These are phyloP conservation scores for Penicillium verhagenii DNA, from an alignment of 495 filamentous ascomycete genomes.

Conservation along the genomic window DNA sequence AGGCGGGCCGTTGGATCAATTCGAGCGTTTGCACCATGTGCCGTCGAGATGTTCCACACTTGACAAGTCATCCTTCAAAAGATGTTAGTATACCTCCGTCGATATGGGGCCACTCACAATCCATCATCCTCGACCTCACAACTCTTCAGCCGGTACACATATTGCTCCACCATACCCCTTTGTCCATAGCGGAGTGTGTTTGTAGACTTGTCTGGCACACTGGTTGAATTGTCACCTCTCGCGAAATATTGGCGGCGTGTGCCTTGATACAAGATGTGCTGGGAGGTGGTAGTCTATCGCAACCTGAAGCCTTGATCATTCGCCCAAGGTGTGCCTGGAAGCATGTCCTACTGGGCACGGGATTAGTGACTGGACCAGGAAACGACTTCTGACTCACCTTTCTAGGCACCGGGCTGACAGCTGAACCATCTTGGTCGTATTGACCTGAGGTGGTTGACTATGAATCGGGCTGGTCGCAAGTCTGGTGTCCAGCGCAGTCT, in stretches of 20 bases:
- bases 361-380: not conserved
- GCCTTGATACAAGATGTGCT: not conserved
- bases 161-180: not conserved
- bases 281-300: not conserved
- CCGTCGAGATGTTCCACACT: not conserved
- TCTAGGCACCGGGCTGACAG: not conserved
- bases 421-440: not conserved
- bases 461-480: not conserved
- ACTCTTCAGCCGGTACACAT: not conserved
- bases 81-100: not conserved
- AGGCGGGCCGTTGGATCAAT: not conserved
- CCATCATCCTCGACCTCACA: not conserved
- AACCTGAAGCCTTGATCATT: not conserved
- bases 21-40: not conserved
- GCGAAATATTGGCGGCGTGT: not conserved
- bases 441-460: not conserved
- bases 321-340: not conserved
- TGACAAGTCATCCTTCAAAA: not conserved
- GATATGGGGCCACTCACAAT: not conserved
- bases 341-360: not conserved
- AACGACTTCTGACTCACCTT: conserved; percentile 1
- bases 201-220: not conserved
- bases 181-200: not conserved
- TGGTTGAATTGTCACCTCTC: not conserved
- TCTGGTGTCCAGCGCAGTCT: too few relatives aligned